Percentiles rank a stretch among this genome's conserved stretches.
phyloP scores from a whole-genome alignment of 768 basidiomycete genomes.

The Hericium rajendrae region DNA sequence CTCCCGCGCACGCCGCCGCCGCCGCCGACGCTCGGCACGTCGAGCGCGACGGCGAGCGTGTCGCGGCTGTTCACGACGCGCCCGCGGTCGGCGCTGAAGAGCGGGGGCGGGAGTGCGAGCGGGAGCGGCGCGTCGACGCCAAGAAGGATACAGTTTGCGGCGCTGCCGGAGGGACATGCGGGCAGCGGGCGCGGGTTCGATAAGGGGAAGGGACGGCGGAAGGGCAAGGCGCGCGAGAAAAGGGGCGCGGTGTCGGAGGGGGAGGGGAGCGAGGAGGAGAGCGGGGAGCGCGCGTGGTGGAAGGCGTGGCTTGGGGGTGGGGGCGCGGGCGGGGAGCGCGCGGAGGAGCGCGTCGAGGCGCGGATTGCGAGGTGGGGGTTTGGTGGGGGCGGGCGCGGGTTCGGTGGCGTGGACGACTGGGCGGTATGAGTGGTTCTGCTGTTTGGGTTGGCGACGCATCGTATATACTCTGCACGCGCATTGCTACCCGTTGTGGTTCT shows the following conservation, averaged over 20 bases:
- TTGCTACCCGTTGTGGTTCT: neutral
- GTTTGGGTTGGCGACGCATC: neutral
- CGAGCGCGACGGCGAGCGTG: constrained; percentile 68
- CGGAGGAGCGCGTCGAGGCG: constrained; percentile 39
- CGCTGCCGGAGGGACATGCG: constrained; percentile 43
- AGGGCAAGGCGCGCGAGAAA: constrained; percentile 16
- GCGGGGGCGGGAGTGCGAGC: constrained; percentile 16
- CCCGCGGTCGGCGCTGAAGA: constrained; percentile 42
- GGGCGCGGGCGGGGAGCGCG: constrained; percentile 7
- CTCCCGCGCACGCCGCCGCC: constrained; percentile 40
- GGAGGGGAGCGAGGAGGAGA: constrained; percentile 21
- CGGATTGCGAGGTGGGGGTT: constrained; percentile 25
- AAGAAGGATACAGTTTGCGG: constrained; percentile 72
- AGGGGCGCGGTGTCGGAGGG: neutral
- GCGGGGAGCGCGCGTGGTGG: constrained; percentile 22
- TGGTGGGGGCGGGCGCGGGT: constrained; percentile 23
- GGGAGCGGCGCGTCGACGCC: constrained; percentile 49
- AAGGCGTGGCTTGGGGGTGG: constrained; percentile 16
- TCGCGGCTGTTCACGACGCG: constrained; percentile 72
- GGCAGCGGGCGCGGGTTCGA: constrained; percentile 17
- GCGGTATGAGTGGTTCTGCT: constrained; percentile 9
- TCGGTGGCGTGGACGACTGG: constrained; percentile 48
- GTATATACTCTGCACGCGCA: neutral
- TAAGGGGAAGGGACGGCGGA: constrained; percentile 20
- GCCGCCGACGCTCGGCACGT: constrained; percentile 47